A percentile compares a stretch with the other conserved stretches of the same genome.
These are phyloP conservation scores for Xylariaceae sp. DNA, from an alignment of 2,329 filamentous ascomycete genomes.

Conservation along the genomic window DNA sequence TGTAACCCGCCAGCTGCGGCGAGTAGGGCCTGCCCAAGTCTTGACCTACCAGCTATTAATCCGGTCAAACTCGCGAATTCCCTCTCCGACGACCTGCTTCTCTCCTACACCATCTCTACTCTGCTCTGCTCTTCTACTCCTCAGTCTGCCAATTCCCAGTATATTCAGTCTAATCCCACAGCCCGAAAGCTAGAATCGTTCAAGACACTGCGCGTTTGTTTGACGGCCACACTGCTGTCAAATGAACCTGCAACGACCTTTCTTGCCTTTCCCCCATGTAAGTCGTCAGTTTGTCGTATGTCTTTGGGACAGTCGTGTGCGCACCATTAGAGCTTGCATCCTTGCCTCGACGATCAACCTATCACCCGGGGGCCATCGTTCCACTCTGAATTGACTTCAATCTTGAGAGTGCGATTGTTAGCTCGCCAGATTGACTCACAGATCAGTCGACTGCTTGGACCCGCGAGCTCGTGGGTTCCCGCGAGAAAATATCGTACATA, in stretches of 20 bases:
- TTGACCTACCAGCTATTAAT: neutral
- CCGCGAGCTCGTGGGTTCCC: neutral
- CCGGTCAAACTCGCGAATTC: slow-evolving; percentile 1
- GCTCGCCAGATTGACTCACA: neutral
- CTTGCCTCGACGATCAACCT: neutral
- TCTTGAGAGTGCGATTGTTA: neutral
- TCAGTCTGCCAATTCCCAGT: slow-evolving; percentile 1
- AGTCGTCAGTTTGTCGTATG: slow-evolving; percentile 30
- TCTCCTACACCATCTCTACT: neutral
- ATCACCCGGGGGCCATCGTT: neutral
- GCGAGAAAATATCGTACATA: neutral
- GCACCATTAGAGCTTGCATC: neutral
- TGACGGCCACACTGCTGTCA: slow-evolving; percentile 82
- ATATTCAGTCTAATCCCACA: slow-evolving; percentile 5
- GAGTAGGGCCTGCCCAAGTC: neutral
- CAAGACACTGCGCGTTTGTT: slow-evolving; percentile 71
- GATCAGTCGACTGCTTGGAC: neutral
- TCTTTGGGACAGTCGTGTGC: neutral
- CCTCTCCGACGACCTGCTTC: neutral
- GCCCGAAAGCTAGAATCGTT: slow-evolving; percentile 18
- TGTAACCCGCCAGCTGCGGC: neutral
- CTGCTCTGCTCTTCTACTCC: neutral
- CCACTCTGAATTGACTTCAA: neutral
- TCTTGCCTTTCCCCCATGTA: slow-evolving; percentile 59
- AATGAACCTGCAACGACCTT: slow-evolving; percentile 91